Evolutionary conservation across 495 filamentous ascomycete genomes (phyloP).

Genomic region (Cairneyella variabilis): DNA sequence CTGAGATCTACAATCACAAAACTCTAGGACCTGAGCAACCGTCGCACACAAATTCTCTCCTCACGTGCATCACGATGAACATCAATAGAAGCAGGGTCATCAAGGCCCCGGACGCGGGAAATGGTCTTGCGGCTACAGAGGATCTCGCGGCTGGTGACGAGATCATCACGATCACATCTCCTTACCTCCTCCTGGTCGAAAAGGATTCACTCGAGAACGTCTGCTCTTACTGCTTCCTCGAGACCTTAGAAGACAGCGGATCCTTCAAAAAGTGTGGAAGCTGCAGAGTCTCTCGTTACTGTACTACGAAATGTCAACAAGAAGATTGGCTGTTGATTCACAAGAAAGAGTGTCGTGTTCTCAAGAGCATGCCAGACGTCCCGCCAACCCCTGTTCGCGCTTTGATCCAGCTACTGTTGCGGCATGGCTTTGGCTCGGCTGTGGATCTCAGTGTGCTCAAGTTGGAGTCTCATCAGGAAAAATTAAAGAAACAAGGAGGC

Average conservation of each 20-base stretch:
- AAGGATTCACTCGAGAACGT: conserved; percentile 11
- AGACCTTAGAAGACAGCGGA: neutral
- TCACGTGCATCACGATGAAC: too few species aligned
- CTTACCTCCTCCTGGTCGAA: conserved; percentile 41
- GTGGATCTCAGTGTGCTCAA: conserved; percentile 7
- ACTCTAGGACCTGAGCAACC: too few species aligned
- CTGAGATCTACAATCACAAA: too few species aligned
- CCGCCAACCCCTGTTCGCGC: conserved; percentile 46
- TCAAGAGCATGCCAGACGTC: conserved; percentile 9
- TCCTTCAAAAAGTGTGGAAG: conserved; percentile 41
- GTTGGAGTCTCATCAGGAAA: conserved; percentile 15
- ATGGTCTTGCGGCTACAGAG: conserved; percentile 32
- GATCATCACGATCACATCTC: conserved; percentile 36
- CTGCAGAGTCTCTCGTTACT: conserved; percentile 51
- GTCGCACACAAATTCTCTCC: too few species aligned
- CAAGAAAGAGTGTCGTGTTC: conserved; percentile 47
- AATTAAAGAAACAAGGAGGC: conserved; percentile 17
- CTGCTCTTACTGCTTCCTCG: conserved; percentile 14
- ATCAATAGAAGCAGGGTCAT: conserved; percentile 14
- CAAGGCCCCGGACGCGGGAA: conserved; percentile 25
- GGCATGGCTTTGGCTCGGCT: neutral
- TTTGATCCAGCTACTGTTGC: conserved; percentile 39
- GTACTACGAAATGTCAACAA: conserved; percentile 49
- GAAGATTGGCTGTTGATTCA: conserved; percentile 51
- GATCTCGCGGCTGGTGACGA: conserved; percentile 34